Evolutionary conservation across 2,329 filamentous ascomycete species (phyloP).

Genomic region (Colletotrichum abscissum): DNA sequence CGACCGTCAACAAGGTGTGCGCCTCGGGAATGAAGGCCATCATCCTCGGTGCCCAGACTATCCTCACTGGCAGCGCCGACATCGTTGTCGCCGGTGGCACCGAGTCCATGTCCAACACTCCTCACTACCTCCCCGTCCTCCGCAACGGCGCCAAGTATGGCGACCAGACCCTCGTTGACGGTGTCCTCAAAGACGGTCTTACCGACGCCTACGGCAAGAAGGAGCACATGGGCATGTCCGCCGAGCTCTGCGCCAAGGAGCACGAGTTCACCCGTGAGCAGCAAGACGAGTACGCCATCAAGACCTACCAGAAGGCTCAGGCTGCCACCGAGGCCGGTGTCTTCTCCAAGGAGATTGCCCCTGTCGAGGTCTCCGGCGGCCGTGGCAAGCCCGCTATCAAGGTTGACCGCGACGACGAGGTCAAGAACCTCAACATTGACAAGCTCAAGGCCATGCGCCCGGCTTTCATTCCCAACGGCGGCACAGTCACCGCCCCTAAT

Average conservation of each 20-base stretch:
- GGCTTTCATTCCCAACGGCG: conserved; percentile 81
- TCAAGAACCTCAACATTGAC: conserved; percentile 89
- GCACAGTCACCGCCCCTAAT: conserved; percentile 95
- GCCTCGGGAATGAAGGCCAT: conserved; percentile 95
- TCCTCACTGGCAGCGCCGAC: conserved; percentile 94
- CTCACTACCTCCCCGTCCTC: conserved; percentile 92
- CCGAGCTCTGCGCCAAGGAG: conserved; percentile 90
- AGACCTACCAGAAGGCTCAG: conserved; percentile 93
- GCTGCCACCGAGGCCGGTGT: conserved; percentile 83
- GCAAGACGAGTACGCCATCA: conserved; percentile 96
- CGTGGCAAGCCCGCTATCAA: conserved; percentile 88
- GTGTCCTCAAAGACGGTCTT: conserved; percentile 92
- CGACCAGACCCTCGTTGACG: conserved; percentile 88
- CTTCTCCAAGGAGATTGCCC: conserved; percentile 89
- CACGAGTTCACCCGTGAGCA: conserved; percentile 83
- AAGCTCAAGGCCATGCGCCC: conserved; percentile 89
- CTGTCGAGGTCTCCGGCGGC: conserved; percentile 87
- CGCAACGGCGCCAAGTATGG: conserved; percentile 94
- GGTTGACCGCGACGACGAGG: conserved; percentile 91
- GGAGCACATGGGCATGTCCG: conserved; percentile 96
- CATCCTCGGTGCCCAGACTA: conserved; percentile 94
- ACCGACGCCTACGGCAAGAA: conserved; percentile 92
- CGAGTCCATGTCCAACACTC: conserved; percentile 98
- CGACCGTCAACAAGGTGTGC: conserved; percentile 99
- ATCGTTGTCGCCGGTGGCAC: conserved; percentile 94